Evolutionary conservation across 805 yeast genomes (phyloP).

Genomic region (Ogataea methylovora): DNA sequence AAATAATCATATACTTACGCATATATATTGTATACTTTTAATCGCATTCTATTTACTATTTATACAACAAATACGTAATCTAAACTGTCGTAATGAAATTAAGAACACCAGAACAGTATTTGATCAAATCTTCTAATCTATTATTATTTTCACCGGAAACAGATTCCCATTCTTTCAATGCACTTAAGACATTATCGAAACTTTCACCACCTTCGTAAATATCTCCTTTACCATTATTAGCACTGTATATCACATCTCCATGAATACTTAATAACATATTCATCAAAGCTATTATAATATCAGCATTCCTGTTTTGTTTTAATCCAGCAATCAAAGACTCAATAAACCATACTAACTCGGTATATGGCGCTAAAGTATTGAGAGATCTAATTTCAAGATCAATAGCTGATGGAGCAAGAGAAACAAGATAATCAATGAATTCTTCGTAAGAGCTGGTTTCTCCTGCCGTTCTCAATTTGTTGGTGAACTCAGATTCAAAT

Average conservation of each 20-base stretch:
- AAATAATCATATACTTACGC: too few relatives aligned
- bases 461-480: slow-evolving; percentile 42
- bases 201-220: slow-evolving; percentile 21
- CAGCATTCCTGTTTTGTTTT: slow-evolving; percentile 51
- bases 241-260: slow-evolving; percentile 59
- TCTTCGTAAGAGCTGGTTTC: slow-evolving; percentile 30
- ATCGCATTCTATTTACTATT: not conserved
- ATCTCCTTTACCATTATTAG: slow-evolving; percentile 20
- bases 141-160: slow-evolving; percentile 33
- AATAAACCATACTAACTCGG: slow-evolving; percentile 59
- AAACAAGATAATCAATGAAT: slow-evolving; percentile 49
- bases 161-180: slow-evolving; percentile 35
- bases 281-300: slow-evolving; percentile 76
- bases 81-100: slow-evolving; percentile 46
- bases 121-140: slow-evolving; percentile 57
- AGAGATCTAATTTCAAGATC: slow-evolving; percentile 86
- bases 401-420: slow-evolving; percentile 65
- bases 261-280: slow-evolving; percentile 68
- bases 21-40: not conserved
- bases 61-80: slow-evolving; percentile 1
- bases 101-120: slow-evolving; percentile 77
- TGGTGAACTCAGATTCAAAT: slow-evolving; percentile 73
- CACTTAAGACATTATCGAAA: slow-evolving; percentile 37
- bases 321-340: slow-evolving; percentile 61
- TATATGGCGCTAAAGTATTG: slow-evolving; percentile 54